phyloP scores from a whole-genome alignment of 768 basidiomycete genomes.

The Lactarius sp. region DNA sequence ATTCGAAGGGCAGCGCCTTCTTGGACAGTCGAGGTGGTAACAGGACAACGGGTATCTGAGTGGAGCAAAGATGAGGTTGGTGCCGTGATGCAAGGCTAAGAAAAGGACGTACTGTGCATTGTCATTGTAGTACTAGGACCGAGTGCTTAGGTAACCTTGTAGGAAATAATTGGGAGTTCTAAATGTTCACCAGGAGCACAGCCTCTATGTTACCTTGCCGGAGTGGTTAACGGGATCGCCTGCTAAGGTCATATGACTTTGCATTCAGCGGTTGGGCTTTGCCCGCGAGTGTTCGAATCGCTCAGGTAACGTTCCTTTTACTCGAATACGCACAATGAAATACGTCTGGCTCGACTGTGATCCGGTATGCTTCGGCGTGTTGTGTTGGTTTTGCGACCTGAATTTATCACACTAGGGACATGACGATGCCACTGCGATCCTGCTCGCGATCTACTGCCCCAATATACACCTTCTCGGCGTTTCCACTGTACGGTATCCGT shows the following conservation, averaged over 20 bases:
- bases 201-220: conserved; percentile 71
- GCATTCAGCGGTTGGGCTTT: conserved; percentile 51
- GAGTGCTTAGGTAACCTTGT: not conserved
- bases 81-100: not conserved
- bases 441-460: conserved; percentile 64
- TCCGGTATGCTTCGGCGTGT: conserved; percentile 28
- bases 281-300: conserved; percentile 60
- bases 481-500: conserved; percentile 58
- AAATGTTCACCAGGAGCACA: not conserved
- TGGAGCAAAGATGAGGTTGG: not conserved
- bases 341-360: conserved; percentile 36
- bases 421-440: conserved; percentile 82
- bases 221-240: conserved; percentile 77
- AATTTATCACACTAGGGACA: conserved; percentile 54
- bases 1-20: conserved; percentile 15
- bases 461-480: conserved; percentile 70
- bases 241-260: conserved; percentile 34
- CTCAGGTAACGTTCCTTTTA: conserved; percentile 46
- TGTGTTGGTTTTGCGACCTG: not conserved
- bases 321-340: conserved; percentile 22
- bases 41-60: conserved; percentile 23
- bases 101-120: not conserved
- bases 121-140: not conserved
- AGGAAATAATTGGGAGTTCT: not conserved
- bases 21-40: conserved; percentile 19